A percentile compares a stretch with the other conserved stretches of the same genome.
Conservation (phyloP, 257 asterid species). For the Vinca minor region DNA sequence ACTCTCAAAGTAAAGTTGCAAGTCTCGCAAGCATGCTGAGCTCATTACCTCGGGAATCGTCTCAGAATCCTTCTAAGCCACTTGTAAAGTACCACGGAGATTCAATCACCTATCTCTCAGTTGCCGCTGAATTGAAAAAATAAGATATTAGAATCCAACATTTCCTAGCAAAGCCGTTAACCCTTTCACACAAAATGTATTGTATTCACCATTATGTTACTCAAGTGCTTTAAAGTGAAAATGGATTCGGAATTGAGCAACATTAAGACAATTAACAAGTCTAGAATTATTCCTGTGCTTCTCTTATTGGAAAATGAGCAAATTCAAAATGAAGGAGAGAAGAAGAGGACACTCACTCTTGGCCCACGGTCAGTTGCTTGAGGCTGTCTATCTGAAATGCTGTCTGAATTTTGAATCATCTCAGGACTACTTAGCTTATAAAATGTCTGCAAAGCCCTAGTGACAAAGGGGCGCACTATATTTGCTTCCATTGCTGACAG, state of each 20-base stretch:
- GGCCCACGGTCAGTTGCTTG: constrained; percentile 66
- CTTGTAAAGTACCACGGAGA: not conserved
- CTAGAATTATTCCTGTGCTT: not conserved
- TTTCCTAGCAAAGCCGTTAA: not conserved
- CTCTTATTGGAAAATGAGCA: not conserved
- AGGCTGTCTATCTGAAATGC: constrained; percentile 51
- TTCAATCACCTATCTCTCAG: constrained; percentile 58
- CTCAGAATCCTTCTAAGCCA: too few relatives aligned
- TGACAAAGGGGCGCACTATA: constrained; percentile 81
- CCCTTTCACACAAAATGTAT: not conserved
- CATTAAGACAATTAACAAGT: not conserved
- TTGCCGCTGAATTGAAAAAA: constrained; percentile 47
- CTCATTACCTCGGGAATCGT: too few relatives aligned
- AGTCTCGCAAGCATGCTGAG: too few relatives aligned
- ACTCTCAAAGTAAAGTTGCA: not conserved
- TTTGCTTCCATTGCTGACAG: constrained; percentile 96
- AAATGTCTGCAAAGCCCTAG: constrained; percentile 71
- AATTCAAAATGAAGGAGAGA: not conserved
- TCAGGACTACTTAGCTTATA: constrained; percentile 67
- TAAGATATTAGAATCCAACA: constrained; percentile 5
- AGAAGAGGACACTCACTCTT: constrained; percentile 45
- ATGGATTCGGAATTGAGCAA: not conserved
- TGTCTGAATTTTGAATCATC: constrained; percentile 61
- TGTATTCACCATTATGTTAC: not conserved
- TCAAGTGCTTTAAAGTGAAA: not conserved